Conservation (phyloP, 208 protist species). For the Crithidia sp. region DNA sequence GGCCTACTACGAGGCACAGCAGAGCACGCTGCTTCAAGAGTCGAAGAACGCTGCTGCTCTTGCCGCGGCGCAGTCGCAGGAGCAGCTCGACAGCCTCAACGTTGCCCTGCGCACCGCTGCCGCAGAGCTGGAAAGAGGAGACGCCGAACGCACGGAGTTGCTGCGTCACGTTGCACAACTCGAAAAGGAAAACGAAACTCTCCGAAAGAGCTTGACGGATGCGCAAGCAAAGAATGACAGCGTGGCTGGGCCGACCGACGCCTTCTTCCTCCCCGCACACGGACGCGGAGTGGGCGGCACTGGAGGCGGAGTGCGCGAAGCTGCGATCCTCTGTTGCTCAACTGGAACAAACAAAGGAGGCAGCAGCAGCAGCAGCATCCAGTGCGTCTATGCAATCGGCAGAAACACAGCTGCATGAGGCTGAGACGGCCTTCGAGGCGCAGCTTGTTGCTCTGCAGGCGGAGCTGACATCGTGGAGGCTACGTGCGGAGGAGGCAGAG, state of each 20-base stretch:
- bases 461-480: constrained; percentile 40
- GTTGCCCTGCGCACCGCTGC: constrained; percentile 1
- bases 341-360: not conserved
- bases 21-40: constrained; percentile 8
- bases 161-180: constrained; percentile 6
- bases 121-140: constrained; percentile 11
- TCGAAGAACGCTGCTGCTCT: not conserved
- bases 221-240: not conserved
- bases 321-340: not conserved
- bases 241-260: not conserved
- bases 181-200: not conserved
- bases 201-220: not conserved
- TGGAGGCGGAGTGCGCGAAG: not conserved
- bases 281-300: constrained; percentile 2
- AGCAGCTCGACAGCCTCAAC: constrained; percentile 10
- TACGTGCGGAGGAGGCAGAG: constrained; percentile 16
- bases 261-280: not conserved
- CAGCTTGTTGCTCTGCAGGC: constrained; percentile 26
- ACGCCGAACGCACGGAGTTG: not conserved
- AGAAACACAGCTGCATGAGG: not conserved
- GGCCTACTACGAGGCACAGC: constrained; percentile 50
- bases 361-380: constrained; percentile 1
- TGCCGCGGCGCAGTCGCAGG: not conserved
- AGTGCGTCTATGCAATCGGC: not conserved
- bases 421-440: not conserved